Conservation (phyloP, 768 basidiomycete genomes). For the Suillus decipiens region DNA sequence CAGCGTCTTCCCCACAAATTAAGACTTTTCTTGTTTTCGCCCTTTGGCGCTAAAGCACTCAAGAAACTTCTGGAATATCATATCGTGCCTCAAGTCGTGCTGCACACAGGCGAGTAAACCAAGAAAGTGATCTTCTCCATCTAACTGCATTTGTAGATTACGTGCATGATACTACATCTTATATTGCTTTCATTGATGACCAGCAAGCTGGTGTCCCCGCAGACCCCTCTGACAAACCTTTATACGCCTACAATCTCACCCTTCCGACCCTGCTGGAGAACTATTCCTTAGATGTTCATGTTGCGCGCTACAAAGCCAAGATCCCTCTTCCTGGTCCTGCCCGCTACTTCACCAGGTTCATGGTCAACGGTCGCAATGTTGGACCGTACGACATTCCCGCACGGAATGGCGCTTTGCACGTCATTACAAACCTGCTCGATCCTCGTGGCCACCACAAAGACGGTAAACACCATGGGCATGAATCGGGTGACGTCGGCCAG, state of each 20-base stretch:
- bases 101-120: constrained; percentile 48
- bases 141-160: constrained; percentile 13
- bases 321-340: constrained; percentile 41
- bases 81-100: constrained; percentile 47
- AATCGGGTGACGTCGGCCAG: constrained; percentile 18
- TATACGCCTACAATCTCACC: constrained; percentile 37
- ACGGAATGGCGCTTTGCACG: constrained; percentile 61
- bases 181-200: constrained; percentile 5
- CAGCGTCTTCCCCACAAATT: constrained; percentile 50
- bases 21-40: constrained; percentile 58
- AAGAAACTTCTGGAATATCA: constrained; percentile 62
- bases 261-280: constrained; percentile 45
- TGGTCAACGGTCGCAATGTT: constrained; percentile 42
- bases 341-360: constrained; percentile 38
- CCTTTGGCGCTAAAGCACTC: constrained; percentile 51
- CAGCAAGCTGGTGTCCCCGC: neutral
- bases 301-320: constrained; percentile 47
- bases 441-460: constrained; percentile 32
- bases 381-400: constrained; percentile 48
- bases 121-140: neutral
- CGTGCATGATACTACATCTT: constrained; percentile 14
- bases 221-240: constrained; percentile 25
- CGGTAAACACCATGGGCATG: neutral
- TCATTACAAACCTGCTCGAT: constrained; percentile 43
- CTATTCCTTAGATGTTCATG: constrained; percentile 45